Percentiles rank a stretch among this genome's conserved stretches.
These are phyloP conservation scores for Triticum timopheevii DNA, from an alignment of 176 grass and related monocot species.

Conservation along the genomic window DNA sequence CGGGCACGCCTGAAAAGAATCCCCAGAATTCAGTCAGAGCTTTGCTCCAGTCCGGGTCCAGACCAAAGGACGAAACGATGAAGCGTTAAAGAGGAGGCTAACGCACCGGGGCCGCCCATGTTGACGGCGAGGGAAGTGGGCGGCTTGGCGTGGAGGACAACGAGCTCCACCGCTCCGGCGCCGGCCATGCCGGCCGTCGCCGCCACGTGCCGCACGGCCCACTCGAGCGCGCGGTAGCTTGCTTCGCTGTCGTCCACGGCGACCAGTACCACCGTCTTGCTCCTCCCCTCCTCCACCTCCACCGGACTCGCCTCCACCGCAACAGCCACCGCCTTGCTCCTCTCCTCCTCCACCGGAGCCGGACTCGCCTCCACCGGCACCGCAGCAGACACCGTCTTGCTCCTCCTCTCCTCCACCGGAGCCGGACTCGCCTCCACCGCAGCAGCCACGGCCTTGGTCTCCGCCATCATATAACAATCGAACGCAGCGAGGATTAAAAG, in stretches of 20 bases:
- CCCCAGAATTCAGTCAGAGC: conserved; percentile 15
- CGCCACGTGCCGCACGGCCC: conserved; percentile 42
- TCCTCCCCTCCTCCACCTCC: not conserved
- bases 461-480: not conserved
- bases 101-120: conserved; percentile 42
- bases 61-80: not conserved
- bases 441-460: conserved; percentile 10
- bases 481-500: not conserved
- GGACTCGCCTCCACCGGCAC: not conserved
- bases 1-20: conserved; percentile 27
- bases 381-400: not conserved
- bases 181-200: not conserved
- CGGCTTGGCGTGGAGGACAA: conserved; percentile 72
- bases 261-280: conserved; percentile 56
- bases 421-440: too few species aligned
- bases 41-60: not conserved
- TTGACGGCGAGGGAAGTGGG: conserved; percentile 38
- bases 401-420: too few species aligned
- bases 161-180: conserved; percentile 37
- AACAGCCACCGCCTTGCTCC: conserved; percentile 23
- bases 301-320: not conserved
- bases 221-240: conserved; percentile 68
- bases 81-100: not conserved
- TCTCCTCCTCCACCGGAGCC: not conserved
- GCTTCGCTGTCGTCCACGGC: conserved; percentile 64